phyloP scores from a whole-genome alignment of 1,139 yeast genomes.

The Debaryomyces sp. region DNA sequence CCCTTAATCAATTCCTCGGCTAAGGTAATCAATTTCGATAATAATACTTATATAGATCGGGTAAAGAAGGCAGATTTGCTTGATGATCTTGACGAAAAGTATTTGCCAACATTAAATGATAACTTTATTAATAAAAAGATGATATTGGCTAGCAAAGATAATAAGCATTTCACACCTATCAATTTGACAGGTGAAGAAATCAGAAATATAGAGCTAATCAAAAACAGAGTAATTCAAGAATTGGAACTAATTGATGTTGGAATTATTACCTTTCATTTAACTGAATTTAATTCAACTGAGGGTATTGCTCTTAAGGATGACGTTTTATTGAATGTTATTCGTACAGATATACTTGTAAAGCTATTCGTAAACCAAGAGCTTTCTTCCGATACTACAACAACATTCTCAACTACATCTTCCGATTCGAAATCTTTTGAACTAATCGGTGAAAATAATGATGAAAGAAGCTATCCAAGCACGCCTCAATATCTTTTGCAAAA shows the following conservation, averaged over 20 bases:
- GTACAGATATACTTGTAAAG: conserved; percentile 39
- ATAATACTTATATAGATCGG: neutral
- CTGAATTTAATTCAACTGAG: conserved; percentile 67
- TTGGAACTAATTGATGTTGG: conserved; percentile 47
- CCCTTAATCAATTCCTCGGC: neutral
- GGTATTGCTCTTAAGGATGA: conserved; percentile 65
- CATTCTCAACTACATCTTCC: conserved; percentile 47
- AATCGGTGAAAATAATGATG: conserved; percentile 42
- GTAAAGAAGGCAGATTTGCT: neutral
- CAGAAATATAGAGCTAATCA: conserved; percentile 18
- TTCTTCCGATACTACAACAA: conserved; percentile 35
- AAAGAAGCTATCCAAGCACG: conserved; percentile 54
- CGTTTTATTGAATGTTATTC: conserved; percentile 34
- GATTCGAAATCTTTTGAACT: conserved; percentile 53
- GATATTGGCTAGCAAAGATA: conserved; percentile 64
- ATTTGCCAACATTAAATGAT: conserved; percentile 28
- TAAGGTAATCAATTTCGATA: neutral
- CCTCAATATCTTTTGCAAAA: conserved; percentile 60
- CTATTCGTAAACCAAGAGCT: conserved; percentile 47
- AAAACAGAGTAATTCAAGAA: conserved; percentile 42
- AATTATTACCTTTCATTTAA: conserved; percentile 57
- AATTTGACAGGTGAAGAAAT: conserved; percentile 22
- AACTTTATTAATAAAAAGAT: conserved; percentile 11
- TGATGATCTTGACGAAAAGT: conserved; percentile 22
- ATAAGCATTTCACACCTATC: conserved; percentile 53